Conservation (phyloP, 352 stramenopile species). For the Globisporangium spinosum region DNA sequence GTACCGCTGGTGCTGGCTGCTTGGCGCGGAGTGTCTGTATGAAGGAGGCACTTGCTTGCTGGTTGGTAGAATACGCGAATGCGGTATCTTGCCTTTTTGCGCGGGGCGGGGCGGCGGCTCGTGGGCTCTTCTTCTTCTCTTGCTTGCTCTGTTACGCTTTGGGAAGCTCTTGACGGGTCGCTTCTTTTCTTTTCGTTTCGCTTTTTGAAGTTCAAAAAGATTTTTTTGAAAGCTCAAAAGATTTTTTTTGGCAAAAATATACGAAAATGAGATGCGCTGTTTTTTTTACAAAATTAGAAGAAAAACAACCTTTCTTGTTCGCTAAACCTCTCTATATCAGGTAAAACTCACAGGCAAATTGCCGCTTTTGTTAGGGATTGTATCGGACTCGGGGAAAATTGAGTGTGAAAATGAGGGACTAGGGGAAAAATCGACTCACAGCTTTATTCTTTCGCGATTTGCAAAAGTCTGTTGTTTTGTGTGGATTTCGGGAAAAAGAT, state of each 20-base stretch:
- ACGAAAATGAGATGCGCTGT: not conserved
- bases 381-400: no score
- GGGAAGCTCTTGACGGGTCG: not conserved
- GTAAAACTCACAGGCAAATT: no score
- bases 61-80: conserved; percentile 5
- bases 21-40: not conserved
- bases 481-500: no score
- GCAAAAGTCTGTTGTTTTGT: no score
- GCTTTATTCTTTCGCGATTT: no score
- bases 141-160: conserved; percentile 10
- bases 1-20: not conserved
- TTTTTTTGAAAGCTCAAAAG: not conserved
- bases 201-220: not conserved
- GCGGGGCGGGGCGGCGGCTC: not conserved
- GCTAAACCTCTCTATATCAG: no score
- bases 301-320: no score
- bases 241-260: not conserved
- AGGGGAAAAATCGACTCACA: no score
- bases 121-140: not conserved
- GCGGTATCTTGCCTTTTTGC: not conserved
- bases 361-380: no score
- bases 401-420: no score
- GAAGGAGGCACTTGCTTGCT: not conserved
- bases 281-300: not conserved
- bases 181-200: not conserved